Conservation (phyloP, 768 basidiomycete species). For the Boletus rubropictus region DNA sequence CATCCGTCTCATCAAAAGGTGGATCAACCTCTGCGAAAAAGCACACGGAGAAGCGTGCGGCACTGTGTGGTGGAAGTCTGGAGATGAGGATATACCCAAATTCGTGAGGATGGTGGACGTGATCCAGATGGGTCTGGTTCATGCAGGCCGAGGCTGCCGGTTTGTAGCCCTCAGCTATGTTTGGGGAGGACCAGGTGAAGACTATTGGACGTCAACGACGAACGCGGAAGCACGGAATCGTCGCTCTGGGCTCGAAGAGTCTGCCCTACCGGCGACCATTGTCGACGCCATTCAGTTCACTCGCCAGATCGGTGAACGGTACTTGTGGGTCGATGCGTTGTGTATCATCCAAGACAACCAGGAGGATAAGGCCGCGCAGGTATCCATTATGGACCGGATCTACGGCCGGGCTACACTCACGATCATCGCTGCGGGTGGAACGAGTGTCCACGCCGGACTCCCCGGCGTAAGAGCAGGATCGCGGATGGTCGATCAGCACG, state of each 20-base stretch:
- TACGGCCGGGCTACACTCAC: conserved; percentile 16
- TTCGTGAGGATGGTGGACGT: conserved; percentile 16
- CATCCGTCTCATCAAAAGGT: conserved; percentile 9
- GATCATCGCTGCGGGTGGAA: conserved; percentile 18
- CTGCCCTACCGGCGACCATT: conserved; percentile 10
- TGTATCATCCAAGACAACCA: conserved; percentile 23
- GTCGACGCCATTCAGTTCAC: conserved; percentile 16
- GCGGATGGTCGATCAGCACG: conserved; percentile 11
- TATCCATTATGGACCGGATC: conserved; percentile 17
- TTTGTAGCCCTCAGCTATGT: conserved; percentile 18
- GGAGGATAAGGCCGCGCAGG: conserved; percentile 15
- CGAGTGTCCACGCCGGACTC: conserved; percentile 6
- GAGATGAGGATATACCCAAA: conserved; percentile 2
- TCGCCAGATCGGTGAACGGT: conserved; percentile 17
- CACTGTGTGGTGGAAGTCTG: conserved; percentile 7
- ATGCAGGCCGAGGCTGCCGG: conserved; percentile 3
- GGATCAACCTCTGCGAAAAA: conserved; percentile 14
- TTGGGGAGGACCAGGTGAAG: conserved; percentile 9
- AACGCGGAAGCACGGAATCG: conserved; percentile 1
- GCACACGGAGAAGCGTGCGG: conserved; percentile 14
- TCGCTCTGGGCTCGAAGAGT: neutral
- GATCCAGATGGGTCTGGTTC: conserved; percentile 9
- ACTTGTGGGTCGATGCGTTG: conserved; percentile 23
- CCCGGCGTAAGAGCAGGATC: conserved; percentile 11
- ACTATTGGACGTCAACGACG: conserved; percentile 6